Evolutionary conservation across 495 filamentous ascomycete species (phyloP).

Genomic region (Rhypophila decipiens): DNA sequence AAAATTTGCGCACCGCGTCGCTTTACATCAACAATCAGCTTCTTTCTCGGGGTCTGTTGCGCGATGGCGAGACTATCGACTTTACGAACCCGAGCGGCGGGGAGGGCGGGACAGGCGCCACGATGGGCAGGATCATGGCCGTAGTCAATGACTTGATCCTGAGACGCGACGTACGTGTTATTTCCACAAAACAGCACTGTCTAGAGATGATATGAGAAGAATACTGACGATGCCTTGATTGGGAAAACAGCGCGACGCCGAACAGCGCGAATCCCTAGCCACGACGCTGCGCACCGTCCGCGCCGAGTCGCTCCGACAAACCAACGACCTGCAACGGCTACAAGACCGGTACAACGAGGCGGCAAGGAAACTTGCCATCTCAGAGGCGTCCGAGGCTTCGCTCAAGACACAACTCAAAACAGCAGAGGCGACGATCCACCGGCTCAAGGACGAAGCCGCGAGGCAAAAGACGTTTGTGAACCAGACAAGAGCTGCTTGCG

Average conservation of each 20-base stretch:
- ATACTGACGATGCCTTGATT: conserved; percentile 7
- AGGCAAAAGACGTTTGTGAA: conserved; percentile 68
- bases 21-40: conserved; percentile 95
- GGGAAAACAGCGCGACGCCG: conserved; percentile 67
- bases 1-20: conserved; percentile 80
- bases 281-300: conserved; percentile 71
- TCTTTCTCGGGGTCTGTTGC: conserved; percentile 79
- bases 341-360: conserved; percentile 66
- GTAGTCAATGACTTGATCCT: conserved; percentile 85
- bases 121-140: conserved; percentile 83
- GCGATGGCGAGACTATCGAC: conserved; percentile 76
- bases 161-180: conserved; percentile 65
- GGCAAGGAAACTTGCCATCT: conserved; percentile 65
- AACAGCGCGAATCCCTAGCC: conserved; percentile 73
- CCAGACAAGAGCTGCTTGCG: conserved; percentile 80
- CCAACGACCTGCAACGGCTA: conserved; percentile 51
- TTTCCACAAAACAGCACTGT: neutral
- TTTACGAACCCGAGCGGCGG: conserved; percentile 69
- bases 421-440: conserved; percentile 62
- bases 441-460: conserved; percentile 72
- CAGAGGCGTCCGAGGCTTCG: conserved; percentile 66
- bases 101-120: conserved; percentile 56
- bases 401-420: conserved; percentile 61
- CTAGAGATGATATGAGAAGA: neutral
- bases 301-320: conserved; percentile 62